A percentile compares a stretch with the other conserved stretches of the same genome.
Evolutionary conservation across 331 rosid species (phyloP).

Genomic region (Prunus yedoensis): DNA sequence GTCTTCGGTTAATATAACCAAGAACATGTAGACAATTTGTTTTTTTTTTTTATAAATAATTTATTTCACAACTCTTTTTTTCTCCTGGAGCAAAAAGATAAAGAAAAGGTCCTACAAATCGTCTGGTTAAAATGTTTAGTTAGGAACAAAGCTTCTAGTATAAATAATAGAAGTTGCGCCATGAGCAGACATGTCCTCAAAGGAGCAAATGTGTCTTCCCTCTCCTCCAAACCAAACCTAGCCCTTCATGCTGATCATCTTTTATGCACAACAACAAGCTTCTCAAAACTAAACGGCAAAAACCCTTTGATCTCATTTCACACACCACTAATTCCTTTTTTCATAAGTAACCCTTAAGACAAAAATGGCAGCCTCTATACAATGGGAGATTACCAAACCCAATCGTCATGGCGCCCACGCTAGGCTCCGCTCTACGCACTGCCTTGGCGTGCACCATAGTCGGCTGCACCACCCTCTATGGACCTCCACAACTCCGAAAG

Average conservation of each 20-base stretch:
- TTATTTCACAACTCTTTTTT: not conserved
- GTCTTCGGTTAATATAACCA: too few species aligned
- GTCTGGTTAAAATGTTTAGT: not conserved
- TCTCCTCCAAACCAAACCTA: not conserved
- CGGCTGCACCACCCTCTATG: conserved; percentile 45
- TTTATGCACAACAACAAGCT: not conserved
- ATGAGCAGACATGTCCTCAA: not conserved
- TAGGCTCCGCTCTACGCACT: conserved; percentile 54
- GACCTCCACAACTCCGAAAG: conserved; percentile 37
- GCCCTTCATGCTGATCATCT: not conserved
- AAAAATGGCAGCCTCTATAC: conserved; percentile 12
- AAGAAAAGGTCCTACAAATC: not conserved
- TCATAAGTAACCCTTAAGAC: not conserved
- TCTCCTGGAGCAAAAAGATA: not conserved
- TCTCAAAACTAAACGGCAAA: not conserved
- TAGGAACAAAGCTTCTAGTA: not conserved
- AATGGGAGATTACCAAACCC: conserved; percentile 12
- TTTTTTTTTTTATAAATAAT: too few species aligned
- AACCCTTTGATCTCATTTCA: not conserved
- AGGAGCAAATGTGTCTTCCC: not conserved
- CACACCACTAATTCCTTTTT: not conserved
- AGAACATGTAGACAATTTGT: too few species aligned
- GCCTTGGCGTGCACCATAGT: conserved; percentile 69
- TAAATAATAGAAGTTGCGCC: not conserved
- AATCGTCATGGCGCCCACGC: conserved; percentile 39